Evolutionary conservation across 2,329 filamentous ascomycete genomes (phyloP).

Genomic region (Aureobasidium subglaciale): DNA sequence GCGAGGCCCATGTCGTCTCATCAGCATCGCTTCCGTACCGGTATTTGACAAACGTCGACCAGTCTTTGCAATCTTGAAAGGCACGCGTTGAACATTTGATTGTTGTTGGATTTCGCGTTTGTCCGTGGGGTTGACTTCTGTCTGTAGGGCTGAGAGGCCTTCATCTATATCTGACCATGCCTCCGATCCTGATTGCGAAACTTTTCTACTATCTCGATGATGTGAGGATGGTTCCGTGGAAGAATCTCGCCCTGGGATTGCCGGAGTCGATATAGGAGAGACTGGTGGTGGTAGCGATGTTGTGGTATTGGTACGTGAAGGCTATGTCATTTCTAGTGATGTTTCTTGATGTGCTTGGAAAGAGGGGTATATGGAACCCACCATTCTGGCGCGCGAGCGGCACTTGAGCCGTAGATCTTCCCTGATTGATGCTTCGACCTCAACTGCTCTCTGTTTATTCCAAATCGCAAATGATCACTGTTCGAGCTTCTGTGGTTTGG

Average conservation of each 20-base stretch:
- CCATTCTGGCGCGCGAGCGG: slow-evolving; percentile 11
- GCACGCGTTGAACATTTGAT: neutral
- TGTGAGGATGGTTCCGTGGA: neutral
- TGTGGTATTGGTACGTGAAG: neutral
- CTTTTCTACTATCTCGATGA: neutral
- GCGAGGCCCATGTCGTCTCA: slow-evolving; percentile 3
- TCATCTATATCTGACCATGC: slow-evolving; percentile 11
- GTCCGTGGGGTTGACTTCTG: neutral
- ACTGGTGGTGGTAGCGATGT: neutral
- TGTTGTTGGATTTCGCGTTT: neutral
- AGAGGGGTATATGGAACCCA: slow-evolving; percentile 1
- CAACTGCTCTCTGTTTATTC: neutral
- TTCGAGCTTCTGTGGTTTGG: neutral
- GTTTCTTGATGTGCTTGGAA: neutral
- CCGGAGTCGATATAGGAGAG: neutral
- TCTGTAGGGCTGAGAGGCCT: slow-evolving; percentile 4
- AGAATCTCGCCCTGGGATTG: neutral
- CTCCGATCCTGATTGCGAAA: neutral
- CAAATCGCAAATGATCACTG: neutral
- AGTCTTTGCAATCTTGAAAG: neutral
- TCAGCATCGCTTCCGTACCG: neutral
- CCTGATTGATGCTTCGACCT: neutral
- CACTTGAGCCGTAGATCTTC: neutral
- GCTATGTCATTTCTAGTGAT: neutral
- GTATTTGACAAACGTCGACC: neutral